phyloP scores from a whole-genome alignment of 2,329 filamentous ascomycete genomes.

The Botrytis cinerea region DNA sequence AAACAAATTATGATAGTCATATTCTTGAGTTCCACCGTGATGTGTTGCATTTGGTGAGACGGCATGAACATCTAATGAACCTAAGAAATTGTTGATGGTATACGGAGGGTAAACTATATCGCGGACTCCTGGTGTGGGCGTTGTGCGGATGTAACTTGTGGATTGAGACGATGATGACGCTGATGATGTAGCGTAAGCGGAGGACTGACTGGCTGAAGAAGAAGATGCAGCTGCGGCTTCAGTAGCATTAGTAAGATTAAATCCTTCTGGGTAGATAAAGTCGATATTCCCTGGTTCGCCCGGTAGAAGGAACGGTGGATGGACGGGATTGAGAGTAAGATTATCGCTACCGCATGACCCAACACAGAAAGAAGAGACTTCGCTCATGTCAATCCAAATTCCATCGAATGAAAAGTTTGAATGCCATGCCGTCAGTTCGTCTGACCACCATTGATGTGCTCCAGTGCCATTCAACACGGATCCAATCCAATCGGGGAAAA shows the following conservation, averaged over 20 bases:
- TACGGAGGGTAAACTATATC: constrained; percentile 76
- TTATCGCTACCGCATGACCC: constrained; percentile 71
- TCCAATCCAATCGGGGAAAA: constrained; percentile 71
- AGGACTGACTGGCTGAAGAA: constrained; percentile 52
- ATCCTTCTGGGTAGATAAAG: constrained; percentile 66
- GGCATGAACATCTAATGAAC: constrained; percentile 71
- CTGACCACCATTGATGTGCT: constrained; percentile 68
- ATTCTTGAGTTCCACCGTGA: constrained; percentile 70
- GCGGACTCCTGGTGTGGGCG: constrained; percentile 62
- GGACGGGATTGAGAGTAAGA: constrained; percentile 66
- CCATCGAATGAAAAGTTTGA: constrained; percentile 53
- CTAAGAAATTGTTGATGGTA: constrained; percentile 71
- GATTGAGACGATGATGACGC: constrained; percentile 36
- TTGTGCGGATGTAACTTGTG: constrained; percentile 56
- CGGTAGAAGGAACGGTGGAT: constrained; percentile 65
- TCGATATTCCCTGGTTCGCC: constrained; percentile 63
- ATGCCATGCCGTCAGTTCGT: constrained; percentile 61
- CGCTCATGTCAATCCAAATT: constrained; percentile 62
- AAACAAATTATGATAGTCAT: constrained; percentile 81
- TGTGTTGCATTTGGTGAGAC: constrained; percentile 78
- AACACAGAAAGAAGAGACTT: constrained; percentile 65
- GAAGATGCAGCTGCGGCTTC: constrained; percentile 63
- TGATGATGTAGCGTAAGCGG: constrained; percentile 41
- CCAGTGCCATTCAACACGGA: constrained; percentile 61
- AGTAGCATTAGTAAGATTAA: constrained; percentile 67